These are phyloP conservation scores for Musa beccarii DNA, from an alignment of 176 grass and related monocot genomes.

Conservation along the genomic window DNA sequence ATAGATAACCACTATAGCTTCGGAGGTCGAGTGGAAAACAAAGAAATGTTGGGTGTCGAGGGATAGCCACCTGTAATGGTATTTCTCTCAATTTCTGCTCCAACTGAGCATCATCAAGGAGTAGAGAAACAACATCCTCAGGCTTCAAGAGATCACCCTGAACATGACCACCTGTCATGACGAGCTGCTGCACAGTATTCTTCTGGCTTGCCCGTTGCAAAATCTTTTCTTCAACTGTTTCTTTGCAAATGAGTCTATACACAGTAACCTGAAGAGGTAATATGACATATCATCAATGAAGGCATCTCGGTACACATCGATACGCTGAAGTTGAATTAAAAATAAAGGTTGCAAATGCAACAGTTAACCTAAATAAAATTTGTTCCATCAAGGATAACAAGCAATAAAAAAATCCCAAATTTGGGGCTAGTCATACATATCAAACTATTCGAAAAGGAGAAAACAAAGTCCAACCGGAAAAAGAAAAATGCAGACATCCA, in stretches of 20 bases:
- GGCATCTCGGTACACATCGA: background rate
- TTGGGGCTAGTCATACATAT: too few relatives aligned
- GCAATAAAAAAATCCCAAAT: too few relatives aligned
- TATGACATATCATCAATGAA: conserved; percentile 1
- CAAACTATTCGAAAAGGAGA: too few relatives aligned
- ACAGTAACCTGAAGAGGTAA: conserved; percentile 63
- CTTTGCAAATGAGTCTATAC: conserved; percentile 99
- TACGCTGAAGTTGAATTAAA: too few relatives aligned
- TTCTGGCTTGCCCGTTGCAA: conserved; percentile 95
- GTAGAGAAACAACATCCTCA: conserved; percentile 96
- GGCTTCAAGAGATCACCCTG: conserved; percentile 91
- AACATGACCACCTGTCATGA: conserved; percentile 94
- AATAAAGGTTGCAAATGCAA: too few relatives aligned
- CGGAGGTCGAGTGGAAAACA: background rate
- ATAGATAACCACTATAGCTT: background rate
- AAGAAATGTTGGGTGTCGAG: background rate
- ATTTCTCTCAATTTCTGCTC: conserved; percentile 93
- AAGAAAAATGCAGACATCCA: too few relatives aligned
- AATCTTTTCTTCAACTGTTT: conserved; percentile 98
- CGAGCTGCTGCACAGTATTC: conserved; percentile 94
- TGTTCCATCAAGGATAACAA: too few relatives aligned
- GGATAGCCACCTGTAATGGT: conserved; percentile 57
- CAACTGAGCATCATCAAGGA: conserved; percentile 82
- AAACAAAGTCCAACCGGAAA: too few relatives aligned
- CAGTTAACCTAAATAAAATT: too few relatives aligned